Percentiles rank a stretch among this genome's conserved stretches.
phyloP scores from a whole-genome alignment of 2,329 filamentous ascomycete genomes.

The Ophiocordyceps unilateralis region DNA sequence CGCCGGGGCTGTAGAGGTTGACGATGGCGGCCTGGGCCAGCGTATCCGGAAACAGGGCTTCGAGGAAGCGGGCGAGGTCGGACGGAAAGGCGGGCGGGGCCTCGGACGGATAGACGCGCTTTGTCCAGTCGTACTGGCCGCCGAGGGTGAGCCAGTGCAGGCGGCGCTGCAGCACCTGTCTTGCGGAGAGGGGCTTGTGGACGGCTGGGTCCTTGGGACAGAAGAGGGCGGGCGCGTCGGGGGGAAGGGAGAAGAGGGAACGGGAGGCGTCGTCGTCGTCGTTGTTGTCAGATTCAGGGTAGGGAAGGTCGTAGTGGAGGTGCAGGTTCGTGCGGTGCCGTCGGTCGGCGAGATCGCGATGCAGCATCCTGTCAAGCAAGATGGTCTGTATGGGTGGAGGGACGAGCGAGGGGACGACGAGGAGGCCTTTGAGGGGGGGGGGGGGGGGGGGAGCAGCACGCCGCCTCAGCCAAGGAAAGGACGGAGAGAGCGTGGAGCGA shows the following conservation, averaged over 20 bases:
- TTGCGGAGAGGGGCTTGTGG: constrained; percentile 57
- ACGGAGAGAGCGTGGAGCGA: constrained; percentile 56
- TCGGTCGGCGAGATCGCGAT: constrained; percentile 57
- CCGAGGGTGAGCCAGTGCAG: constrained; percentile 90
- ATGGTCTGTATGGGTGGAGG: constrained; percentile 49
- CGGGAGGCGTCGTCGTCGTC: background rate
- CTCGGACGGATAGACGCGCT: constrained; percentile 60
- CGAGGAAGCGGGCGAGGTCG: constrained; percentile 53
- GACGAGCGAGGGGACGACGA: constrained; percentile 59
- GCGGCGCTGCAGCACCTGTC: constrained; percentile 58
- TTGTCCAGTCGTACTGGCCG: constrained; percentile 92
- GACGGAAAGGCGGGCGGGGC: constrained; percentile 53
- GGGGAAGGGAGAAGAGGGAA: constrained; percentile 38
- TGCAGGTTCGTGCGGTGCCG: constrained; percentile 81
- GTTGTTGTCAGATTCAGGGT: constrained; percentile 30
- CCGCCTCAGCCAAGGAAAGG: constrained; percentile 59
- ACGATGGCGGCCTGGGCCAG: constrained; percentile 78
- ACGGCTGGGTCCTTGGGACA: constrained; percentile 50
- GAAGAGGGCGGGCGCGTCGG: constrained; percentile 35
- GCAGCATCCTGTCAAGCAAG: constrained; percentile 58
- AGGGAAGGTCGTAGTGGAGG: constrained; percentile 57
- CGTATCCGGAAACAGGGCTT: constrained; percentile 57
- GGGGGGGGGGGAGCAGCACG: too few species aligned
- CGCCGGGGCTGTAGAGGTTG: constrained; percentile 80
- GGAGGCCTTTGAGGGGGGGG: constrained; percentile 61